Conservation (phyloP, 371 early-diverging fungal genomes). For the Mortierella sp. region DNA sequence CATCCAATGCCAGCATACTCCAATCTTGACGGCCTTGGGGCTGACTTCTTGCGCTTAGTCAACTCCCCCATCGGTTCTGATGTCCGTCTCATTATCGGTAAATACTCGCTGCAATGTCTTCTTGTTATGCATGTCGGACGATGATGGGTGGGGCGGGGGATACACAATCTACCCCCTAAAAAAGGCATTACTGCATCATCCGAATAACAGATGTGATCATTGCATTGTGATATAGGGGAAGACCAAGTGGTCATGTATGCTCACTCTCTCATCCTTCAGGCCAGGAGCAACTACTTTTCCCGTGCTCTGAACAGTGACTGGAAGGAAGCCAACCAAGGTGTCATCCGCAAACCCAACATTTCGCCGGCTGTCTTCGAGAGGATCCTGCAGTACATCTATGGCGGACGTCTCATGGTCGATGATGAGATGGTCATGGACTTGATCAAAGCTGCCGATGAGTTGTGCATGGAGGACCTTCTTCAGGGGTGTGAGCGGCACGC, state of each 20-base stretch:
- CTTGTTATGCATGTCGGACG: background rate
- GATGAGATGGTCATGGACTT: conserved; percentile 37
- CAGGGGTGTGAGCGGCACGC: conserved; percentile 45
- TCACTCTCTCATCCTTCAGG: conserved; percentile 41
- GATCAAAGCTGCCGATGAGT: conserved; percentile 45
- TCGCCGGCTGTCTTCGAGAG: conserved; percentile 33
- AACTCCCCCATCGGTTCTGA: conserved; percentile 42
- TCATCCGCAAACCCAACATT: conserved; percentile 48
- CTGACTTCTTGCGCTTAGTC: conserved; percentile 40
- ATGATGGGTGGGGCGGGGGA: background rate
- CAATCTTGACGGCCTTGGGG: conserved; percentile 29
- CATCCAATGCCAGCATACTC: conserved; percentile 46
- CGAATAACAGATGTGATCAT: background rate
- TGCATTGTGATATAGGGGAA: conserved; percentile 25
- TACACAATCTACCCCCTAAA: background rate
- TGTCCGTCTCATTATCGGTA: conserved; percentile 46
- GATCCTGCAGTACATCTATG: conserved; percentile 41
- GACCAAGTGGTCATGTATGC: conserved; percentile 45
- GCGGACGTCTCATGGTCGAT: conserved; percentile 22
- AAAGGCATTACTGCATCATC: background rate
- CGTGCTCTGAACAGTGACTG: conserved; percentile 35
- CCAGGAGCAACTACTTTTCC: conserved; percentile 45
- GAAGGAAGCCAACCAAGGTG: conserved; percentile 41
- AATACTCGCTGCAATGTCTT: background rate
- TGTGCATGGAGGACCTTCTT: conserved; percentile 39